Evolutionary conservation across 139 green algal species (phyloP), one percentile per base, ranked within the genome.

Genomic region (Chlorella sp.): DNA sequence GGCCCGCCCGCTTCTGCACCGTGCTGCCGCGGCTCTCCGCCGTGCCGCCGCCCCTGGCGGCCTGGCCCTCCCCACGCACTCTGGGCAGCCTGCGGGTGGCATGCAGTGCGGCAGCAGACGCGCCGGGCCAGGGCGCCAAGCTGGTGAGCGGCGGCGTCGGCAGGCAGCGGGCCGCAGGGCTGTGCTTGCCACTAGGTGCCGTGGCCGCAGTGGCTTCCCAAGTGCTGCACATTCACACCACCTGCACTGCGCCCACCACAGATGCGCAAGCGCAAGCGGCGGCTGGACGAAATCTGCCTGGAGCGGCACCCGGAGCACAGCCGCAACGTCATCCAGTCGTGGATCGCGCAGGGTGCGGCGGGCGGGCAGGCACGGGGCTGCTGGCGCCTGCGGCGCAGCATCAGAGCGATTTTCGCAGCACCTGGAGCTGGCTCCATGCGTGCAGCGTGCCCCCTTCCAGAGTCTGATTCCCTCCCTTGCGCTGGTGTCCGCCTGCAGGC

Each of bases 281-380:
- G 96, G 34, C 89, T 99, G 71, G 96, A 99, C 78, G 96, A 98
- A 36, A 82, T 95, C 23, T 98, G 94, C 70, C n/a, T 94, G 36
- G 90, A 93, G 76, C 82, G 89, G 74, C 85, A 90, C 30, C 96
- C 96, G 9, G 89, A 98, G 76, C 90, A 94, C 81, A 96, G 81
- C 85, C 90, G 90, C 2, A 97, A 94, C 82, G 89, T 97, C 6
- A 88, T 99, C 2, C 95, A 98, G 87, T 97, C 95, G 9, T 98
- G 93, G 91, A 99, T 99, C 44, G 67, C 92, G n/a, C 94, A 98
- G 84, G 95, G 83, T 87, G 74, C 30, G 74, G 26, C 13, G 16
- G n/a, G 36, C 26, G 38, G 26, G 51, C 26, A 65, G 72, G n/a
- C n/a, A n/a, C 28, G 3, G 63, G 20, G 60, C 28, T 28, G n/a